Percentiles rank a stretch among this genome's conserved stretches.
These are phyloP conservation scores for Plasmodium gallinaceum DNA, from an alignment of 169 alveolate species.

Conservation along the genomic window DNA sequence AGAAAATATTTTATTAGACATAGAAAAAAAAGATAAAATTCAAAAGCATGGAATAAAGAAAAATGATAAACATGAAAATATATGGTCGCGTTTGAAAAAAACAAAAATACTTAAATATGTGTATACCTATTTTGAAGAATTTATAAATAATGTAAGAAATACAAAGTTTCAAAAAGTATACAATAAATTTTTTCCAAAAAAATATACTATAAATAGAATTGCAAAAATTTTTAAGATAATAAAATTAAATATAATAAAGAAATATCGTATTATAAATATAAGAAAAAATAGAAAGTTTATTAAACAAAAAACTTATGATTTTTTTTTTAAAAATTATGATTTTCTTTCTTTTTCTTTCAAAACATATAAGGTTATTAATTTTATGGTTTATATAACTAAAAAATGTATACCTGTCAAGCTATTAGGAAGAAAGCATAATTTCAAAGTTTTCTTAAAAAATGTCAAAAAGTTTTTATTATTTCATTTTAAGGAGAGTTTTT, in stretches of 20 bases:
- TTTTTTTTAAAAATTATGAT: constrained; percentile 71
- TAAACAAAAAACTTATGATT: constrained; percentile 54
- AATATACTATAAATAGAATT: constrained; percentile 32
- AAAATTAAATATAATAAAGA: constrained; percentile 36
- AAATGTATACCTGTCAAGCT: constrained; percentile 74
- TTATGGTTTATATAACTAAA: constrained; percentile 49
- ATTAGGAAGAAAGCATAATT: constrained; percentile 67
- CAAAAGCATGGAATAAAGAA: too few relatives aligned
- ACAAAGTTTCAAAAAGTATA: constrained; percentile 66
- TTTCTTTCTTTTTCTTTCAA: constrained; percentile 58
- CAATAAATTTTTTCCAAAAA: constrained; percentile 36
- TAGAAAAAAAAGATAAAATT: neutral
- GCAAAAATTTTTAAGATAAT: constrained; percentile 52
- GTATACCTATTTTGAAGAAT: constrained; percentile 40
- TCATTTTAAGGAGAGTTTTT: constrained; percentile 64
- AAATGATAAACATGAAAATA: constrained; percentile 19
- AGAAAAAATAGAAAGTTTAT: constrained; percentile 64
- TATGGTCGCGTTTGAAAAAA: constrained; percentile 34
- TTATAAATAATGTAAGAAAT: constrained; percentile 40
- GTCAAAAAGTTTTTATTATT: constrained; percentile 63
- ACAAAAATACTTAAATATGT: constrained; percentile 69
- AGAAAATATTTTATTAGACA: neutral
- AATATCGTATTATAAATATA: constrained; percentile 53
- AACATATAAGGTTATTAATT: constrained; percentile 43
- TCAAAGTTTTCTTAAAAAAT: constrained; percentile 69